phyloP scores from a whole-genome alignment of 176 grass and related monocot species.

The Bromus sterilis region DNA sequence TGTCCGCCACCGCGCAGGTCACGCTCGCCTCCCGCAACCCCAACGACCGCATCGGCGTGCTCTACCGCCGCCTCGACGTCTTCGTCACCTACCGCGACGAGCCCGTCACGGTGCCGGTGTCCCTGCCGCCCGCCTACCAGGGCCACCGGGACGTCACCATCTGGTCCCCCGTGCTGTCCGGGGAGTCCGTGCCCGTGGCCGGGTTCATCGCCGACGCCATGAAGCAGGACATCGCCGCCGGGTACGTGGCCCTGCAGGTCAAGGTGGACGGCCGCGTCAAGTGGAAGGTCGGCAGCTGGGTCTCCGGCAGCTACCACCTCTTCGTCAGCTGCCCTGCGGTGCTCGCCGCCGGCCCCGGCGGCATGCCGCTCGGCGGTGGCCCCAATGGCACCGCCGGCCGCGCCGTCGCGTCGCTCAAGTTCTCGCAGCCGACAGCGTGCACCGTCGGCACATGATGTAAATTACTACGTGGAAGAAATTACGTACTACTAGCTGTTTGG shows the following conservation, averaged over 20 bases:
- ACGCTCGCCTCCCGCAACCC: slow-evolving; percentile 82
- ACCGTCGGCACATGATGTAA: slow-evolving; percentile 45
- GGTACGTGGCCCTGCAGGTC: slow-evolving; percentile 59
- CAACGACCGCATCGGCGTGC: slow-evolving; percentile 66
- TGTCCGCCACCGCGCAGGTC: slow-evolving; percentile 25
- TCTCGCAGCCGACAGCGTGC: slow-evolving; percentile 43
- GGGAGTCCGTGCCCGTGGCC: slow-evolving; percentile 31
- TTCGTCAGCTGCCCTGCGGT: slow-evolving; percentile 78
- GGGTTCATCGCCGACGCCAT: slow-evolving; percentile 45
- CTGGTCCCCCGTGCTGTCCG: slow-evolving; percentile 72
- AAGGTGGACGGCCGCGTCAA: slow-evolving; percentile 48
- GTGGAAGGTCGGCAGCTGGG: slow-evolving; percentile 84
- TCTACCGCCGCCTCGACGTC: slow-evolving; percentile 58
- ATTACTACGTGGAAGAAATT: not conserved
- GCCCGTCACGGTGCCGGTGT: slow-evolving; percentile 41
- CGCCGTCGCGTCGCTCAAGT: slow-evolving; percentile 39
- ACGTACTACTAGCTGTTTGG: not conserved
- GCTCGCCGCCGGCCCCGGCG: slow-evolving; percentile 18
- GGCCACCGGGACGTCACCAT: slow-evolving; percentile 58
- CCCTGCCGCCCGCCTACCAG: slow-evolving; percentile 57
- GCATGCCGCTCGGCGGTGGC: not conserved
- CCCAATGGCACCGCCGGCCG: not conserved
- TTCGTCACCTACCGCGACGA: slow-evolving; percentile 57
- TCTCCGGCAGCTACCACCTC: slow-evolving; percentile 65
- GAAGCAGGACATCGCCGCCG: slow-evolving; percentile 54